A percentile compares a stretch with the other conserved stretches of the same genome.
Evolutionary conservation across 78 protist genomes (phyloP).

Genomic region (Diacronema lutheri): DNA sequence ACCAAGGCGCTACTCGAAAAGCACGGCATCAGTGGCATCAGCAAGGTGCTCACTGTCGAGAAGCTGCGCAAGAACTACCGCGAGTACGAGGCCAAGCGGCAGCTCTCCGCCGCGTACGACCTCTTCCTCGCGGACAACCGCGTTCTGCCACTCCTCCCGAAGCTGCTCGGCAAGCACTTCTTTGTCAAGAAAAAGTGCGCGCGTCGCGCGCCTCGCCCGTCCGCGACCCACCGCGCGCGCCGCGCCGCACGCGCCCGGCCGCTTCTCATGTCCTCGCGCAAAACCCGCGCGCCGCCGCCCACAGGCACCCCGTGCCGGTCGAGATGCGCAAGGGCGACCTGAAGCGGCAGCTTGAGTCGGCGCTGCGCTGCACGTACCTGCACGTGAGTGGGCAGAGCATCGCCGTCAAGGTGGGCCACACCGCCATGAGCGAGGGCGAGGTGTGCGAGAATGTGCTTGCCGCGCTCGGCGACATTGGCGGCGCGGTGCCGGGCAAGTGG

Average conservation of each 20-base stretch:
- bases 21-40: too few relatives aligned
- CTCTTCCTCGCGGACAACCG: conserved; percentile 60
- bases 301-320: conserved; percentile 24
- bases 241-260: too few relatives aligned
- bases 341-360: background rate
- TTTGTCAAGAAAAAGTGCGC: conserved; percentile 31
- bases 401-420: background rate
- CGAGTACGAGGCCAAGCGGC: conserved; percentile 51
- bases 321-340: background rate
- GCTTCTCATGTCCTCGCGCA: too few relatives aligned
- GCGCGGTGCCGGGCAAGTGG: conserved; percentile 13
- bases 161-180: conserved; percentile 33
- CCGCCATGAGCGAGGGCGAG: background rate
- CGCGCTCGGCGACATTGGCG: background rate
- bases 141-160: conserved; percentile 35
- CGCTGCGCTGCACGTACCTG: background rate
- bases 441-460: conserved; percentile 14
- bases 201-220: background rate
- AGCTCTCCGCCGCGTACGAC: conserved; percentile 41
- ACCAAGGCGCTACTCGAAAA: too few relatives aligned
- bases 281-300: background rate
- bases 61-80: conserved; percentile 24
- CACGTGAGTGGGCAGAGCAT: background rate
- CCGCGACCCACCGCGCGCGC: background rate
- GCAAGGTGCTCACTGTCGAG: conserved; percentile 20